These are phyloP conservation scores for Paracoccidioides lutzii DNA, from an alignment of 2,329 filamentous ascomycete species.

Conservation along the genomic window DNA sequence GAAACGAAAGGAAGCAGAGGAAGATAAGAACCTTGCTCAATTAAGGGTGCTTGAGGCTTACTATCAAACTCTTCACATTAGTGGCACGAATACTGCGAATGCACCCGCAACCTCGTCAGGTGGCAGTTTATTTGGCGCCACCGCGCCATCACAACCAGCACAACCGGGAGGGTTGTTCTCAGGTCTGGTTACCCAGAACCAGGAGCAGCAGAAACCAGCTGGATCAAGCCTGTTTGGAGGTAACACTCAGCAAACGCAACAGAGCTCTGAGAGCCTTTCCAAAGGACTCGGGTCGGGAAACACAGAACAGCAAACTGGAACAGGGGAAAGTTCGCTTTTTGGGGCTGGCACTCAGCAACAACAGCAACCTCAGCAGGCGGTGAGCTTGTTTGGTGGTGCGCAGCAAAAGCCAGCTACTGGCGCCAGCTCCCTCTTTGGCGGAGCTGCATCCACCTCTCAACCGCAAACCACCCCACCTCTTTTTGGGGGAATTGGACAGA, in stretches of 20 bases:
- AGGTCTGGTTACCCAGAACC: conserved; percentile 11
- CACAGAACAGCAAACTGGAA: conserved; percentile 1
- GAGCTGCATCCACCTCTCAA: conserved; percentile 7
- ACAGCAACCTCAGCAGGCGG: conserved; percentile 15
- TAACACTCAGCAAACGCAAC: conserved; percentile 7
- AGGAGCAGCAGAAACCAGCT: conserved; percentile 16
- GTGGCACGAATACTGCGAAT: conserved; percentile 5
- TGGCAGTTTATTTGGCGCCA: conserved; percentile 18
- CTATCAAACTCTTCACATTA: neutral
- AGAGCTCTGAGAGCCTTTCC: conserved; percentile 11
- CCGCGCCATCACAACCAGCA: conserved; percentile 21
- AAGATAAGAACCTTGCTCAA: neutral
- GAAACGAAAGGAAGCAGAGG: neutral
- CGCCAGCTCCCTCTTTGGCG: conserved; percentile 16
- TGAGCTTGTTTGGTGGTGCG: conserved; percentile 18
- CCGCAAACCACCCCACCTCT: conserved; percentile 11
- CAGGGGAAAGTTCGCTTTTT: conserved; percentile 1
- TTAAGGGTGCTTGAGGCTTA: neutral
- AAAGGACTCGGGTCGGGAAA: conserved; percentile 7
- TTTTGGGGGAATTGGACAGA: conserved; percentile 21
- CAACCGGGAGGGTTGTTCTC: conserved; percentile 24
- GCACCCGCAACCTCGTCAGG: neutral
- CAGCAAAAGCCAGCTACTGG: conserved; percentile 11
- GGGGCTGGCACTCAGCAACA: conserved; percentile 6
- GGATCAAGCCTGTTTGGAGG: conserved; percentile 6